These are phyloP conservation scores for Ophiocordyceps robertsii DNA, from an alignment of 2,329 filamentous ascomycete species.

Conservation along the genomic window DNA sequence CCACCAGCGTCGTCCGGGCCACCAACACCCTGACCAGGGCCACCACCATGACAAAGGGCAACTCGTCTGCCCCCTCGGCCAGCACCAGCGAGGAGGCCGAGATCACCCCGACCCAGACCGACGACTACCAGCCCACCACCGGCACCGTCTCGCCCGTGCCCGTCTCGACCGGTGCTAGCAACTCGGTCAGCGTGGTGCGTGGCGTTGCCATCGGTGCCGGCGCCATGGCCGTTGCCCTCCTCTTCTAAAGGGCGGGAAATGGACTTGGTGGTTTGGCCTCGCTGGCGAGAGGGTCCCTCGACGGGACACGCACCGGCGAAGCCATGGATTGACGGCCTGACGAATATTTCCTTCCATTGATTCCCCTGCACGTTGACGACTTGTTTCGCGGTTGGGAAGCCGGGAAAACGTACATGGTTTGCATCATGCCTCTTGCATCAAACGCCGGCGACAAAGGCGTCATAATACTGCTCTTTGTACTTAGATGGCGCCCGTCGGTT, in stretches of 20 bases:
- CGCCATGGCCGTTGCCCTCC: conserved; percentile 11
- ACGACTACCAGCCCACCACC: conserved; percentile 1
- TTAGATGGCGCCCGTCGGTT: not conserved
- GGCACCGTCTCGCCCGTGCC: conserved; percentile 6
- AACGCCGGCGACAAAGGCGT: not conserved
- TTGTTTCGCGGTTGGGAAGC: not conserved
- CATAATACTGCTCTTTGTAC: conserved; percentile 2
- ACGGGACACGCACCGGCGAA: not conserved
- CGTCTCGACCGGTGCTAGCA: conserved; percentile 17
- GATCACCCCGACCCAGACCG: not conserved
- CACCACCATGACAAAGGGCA: conserved; percentile 8
- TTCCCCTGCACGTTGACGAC: not conserved
- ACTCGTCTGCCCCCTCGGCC: conserved; percentile 7
- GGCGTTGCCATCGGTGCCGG: conserved; percentile 12
- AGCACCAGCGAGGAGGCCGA: conserved; percentile 3
- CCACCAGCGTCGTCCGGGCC: conserved; percentile 3
- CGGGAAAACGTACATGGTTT: conserved; percentile 1
- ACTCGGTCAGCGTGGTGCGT: conserved; percentile 8
- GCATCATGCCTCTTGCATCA: conserved; percentile 1
- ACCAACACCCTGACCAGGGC: conserved; percentile 8
- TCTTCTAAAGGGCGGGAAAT: conserved; percentile 10
- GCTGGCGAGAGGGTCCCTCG: not conserved
- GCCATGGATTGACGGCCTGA: not conserved
- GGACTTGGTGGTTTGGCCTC: not conserved
- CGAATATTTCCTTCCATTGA: not conserved